Base-by-base conservation (phyloP, 2,329 filamentous ascomycete genomes). In the Hirsutella thompsonii region DNA sequence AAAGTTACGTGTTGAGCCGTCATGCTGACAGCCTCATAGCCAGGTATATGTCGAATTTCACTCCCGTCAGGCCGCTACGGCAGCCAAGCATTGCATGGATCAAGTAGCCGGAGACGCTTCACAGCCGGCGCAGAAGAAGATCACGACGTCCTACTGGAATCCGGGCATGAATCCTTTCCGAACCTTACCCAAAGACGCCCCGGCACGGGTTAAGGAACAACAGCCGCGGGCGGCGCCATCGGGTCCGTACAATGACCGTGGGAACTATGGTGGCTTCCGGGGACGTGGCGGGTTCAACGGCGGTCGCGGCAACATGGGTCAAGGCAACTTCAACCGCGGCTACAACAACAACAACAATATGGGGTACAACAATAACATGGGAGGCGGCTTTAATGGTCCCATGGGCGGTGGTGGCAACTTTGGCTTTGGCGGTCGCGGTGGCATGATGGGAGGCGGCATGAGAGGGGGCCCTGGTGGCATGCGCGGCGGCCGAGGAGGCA, bases 121-220 rank as follows among this genome's bases (percentile, higher is more conserved):
- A 42, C 68, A 68, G 48, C 66, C 63, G 42, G 69, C 59, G 53
- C 81, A 70, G 47, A 89, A 89, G 59, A 85, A 85, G 55, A 74
- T 83, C 48, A 74, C 70, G 1, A 77, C 85, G 37, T 76, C 76
- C 44, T 95, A 88, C 66, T 83, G 83, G 40, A 81, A 77, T 47
- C 79, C 87, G 0, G 74, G 76, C 37, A 71, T 74, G 49, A 96
- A 96, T 58, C 88, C 89, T 0, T 96, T 94, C 74, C 81, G 83
- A 49, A 95, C 88, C 0, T 66, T 93, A 4, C 89, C 88, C 16
- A 94, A 94, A 64, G 89, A 94, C 57, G 81, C 83, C 0, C 87
- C 85, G 0, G 49, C 60, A 3, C 50, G 61, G 43, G 80, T 72
- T 30, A 81, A 86, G 55, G 76, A 80, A 35, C 23, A 26, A 26